These are phyloP conservation scores for Umbilicus rupestris DNA, from an alignment of 164 flowering plant species.

Conservation along the genomic window DNA sequence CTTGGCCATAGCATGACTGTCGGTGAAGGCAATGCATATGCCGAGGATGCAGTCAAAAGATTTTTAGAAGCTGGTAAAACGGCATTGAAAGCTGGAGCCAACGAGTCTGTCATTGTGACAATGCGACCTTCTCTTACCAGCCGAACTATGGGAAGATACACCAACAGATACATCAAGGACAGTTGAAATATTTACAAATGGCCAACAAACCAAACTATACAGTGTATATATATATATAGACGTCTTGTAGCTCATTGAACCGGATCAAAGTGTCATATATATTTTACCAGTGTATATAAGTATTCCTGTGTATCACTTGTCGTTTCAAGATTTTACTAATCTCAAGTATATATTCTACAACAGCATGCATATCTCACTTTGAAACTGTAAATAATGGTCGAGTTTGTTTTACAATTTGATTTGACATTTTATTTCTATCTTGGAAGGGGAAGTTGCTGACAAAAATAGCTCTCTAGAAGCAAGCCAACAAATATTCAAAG, in stretches of 20 bases:
- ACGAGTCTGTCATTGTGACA: conserved; percentile 76
- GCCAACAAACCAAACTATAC: neutral
- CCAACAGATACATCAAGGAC: conserved; percentile 4
- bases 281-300: too few relatives aligned
- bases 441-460: too few relatives aligned
- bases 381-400: too few relatives aligned
- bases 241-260: neutral
- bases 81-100: conserved; percentile 81
- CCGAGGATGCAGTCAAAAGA: conserved; percentile 81
- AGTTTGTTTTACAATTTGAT: too few relatives aligned
- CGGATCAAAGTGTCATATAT: too few relatives aligned
- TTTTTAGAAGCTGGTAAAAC: conserved; percentile 87
- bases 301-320: too few relatives aligned
- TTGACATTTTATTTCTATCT: too few relatives aligned
- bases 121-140: conserved; percentile 92
- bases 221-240: neutral
- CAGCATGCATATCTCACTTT: too few relatives aligned
- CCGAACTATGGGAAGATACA: conserved; percentile 22
- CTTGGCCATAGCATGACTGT: conserved; percentile 74
- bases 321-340: too few relatives aligned
- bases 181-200: neutral
- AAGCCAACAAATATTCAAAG: too few relatives aligned
- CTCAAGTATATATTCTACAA: too few relatives aligned
- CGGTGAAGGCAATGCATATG: conserved; percentile 63
- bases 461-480: too few relatives aligned